Evolutionary conservation across 2,329 filamentous ascomycete species (phyloP), one percentile per base, ranked within the genome.

Genomic region (Fusarium graminum): DNA sequence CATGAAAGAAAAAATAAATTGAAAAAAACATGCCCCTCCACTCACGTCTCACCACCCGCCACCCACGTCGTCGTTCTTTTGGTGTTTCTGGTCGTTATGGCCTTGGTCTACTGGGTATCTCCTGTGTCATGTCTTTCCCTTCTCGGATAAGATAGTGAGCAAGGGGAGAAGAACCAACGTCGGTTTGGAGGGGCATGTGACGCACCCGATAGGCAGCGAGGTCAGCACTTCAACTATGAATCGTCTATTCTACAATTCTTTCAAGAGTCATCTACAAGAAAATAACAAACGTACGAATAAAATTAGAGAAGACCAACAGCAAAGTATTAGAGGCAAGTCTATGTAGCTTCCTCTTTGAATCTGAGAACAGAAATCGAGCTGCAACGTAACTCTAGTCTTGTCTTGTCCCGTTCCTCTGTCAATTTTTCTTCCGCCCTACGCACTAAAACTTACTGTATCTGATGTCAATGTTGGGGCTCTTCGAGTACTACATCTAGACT

Each of bases 351-450:
- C 14, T 25, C 17, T 19, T 22, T 16, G 34, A 44, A 28, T 28
- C 13, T 40, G 25, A 13, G 29, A 44, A 28, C 19, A 51, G 45
- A 44, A 63, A 45, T 45, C 38, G 42, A 58, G n/a, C 45, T 63
- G 36, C 41, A 59, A 41, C 63, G 52, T 26, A 63, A 63, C 44
- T 63, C 41, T 41, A 43, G 52, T 50, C 52, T 51, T 30, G 50
- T 41, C 39, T 57, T 49, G 43, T 36, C 39, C 63, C 62, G 43
- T 52, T 56, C 44, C 55, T 58, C 68, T 66, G 58, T 44, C 64
- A 60, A 66, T 58, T 71, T 59, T 69, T 52, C 52, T 41, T 63
- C 53, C 65, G 52, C 63, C 56, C 59, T 62, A 44, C 57, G 52
- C 68, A 68, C 64, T 68, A 53, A 59, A 64, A 63, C 51, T 41